phyloP scores from a whole-genome alignment of 306 rosid genomes.

The Notholithocarpus densiflorus region DNA sequence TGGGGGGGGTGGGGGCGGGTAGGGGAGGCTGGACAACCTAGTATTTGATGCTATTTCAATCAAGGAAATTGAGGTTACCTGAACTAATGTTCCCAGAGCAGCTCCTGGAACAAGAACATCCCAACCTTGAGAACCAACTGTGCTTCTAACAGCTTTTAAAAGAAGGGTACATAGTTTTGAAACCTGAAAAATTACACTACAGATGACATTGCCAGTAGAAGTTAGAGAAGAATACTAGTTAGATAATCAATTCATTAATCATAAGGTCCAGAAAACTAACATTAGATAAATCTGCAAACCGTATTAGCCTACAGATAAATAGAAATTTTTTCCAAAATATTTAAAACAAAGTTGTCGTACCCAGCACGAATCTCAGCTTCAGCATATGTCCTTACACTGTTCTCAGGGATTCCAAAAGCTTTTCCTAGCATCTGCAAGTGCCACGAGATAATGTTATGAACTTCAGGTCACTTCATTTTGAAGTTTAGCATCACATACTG shows the following conservation, averaged over 20 bases:
- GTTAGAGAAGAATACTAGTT: constrained; percentile 26
- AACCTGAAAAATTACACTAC: constrained; percentile 93
- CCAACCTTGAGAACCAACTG: constrained; percentile 95
- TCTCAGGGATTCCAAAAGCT: constrained; percentile 89
- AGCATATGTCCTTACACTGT: constrained; percentile 76
- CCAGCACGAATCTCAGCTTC: constrained; percentile 98
- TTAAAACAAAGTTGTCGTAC: constrained; percentile 38
- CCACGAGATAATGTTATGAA: not conserved
- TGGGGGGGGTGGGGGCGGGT: too few relatives aligned
- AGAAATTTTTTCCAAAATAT: not conserved
- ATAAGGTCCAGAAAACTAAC: constrained; percentile 10
- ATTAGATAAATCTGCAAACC: constrained; percentile 13
- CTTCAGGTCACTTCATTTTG: not conserved
- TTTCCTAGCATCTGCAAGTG: constrained; percentile 71
- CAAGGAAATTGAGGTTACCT: constrained; percentile 48
- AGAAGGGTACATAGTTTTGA: constrained; percentile 87
- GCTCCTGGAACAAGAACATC: constrained; percentile 94
- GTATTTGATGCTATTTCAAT: not conserved
- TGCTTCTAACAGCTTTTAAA: constrained; percentile 75
- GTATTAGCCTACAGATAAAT: constrained; percentile 1
- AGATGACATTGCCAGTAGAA: constrained; percentile 20
- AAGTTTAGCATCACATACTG: constrained; percentile 7
- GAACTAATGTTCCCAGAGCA: constrained; percentile 73
- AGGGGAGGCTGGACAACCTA: not conserved
- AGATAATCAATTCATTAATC: constrained; percentile 9